Percentiles rank a stretch among this genome's conserved stretches.
phyloP scores from a whole-genome alignment of 1,284 basidiomycete species.

The Cystobasidium sp. region DNA sequence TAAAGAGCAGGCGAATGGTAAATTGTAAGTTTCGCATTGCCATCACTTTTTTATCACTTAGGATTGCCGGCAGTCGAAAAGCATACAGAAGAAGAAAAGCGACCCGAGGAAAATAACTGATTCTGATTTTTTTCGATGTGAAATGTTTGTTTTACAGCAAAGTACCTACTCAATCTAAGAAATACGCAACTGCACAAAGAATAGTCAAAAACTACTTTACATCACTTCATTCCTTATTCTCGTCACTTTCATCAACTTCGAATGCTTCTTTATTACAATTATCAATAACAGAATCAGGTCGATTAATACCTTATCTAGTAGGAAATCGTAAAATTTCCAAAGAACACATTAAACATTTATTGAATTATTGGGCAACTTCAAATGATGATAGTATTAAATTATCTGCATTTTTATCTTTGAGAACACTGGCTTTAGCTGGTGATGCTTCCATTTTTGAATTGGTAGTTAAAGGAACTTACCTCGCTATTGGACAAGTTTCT shows the following conservation, averaged over 20 bases:
- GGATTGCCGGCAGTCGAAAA: not conserved
- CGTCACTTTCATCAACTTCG: conserved; percentile 39
- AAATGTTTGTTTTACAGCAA: conserved; percentile 50
- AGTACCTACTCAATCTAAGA: conserved; percentile 56
- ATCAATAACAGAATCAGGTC: conserved; percentile 78
- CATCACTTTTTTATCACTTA: not conserved
- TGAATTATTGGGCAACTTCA: conserved; percentile 60
- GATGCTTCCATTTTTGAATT: conserved; percentile 83
- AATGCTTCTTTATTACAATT: conserved; percentile 64
- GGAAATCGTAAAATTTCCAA: conserved; percentile 81
- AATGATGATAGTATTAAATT: conserved; percentile 82
- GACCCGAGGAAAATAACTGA: not conserved
- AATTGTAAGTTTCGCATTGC: conserved; percentile 66
- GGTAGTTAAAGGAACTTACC: conserved; percentile 86
- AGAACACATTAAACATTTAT: conserved; percentile 65
- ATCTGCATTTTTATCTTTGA: conserved; percentile 82
- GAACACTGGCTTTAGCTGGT: conserved; percentile 75
- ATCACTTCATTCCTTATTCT: conserved; percentile 76
- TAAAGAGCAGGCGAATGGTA: conserved; percentile 78
- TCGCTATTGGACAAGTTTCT: conserved; percentile 77
- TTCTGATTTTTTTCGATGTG: not conserved
- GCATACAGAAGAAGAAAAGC: no score
- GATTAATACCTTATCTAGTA: conserved; percentile 82
- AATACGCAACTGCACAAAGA: conserved; percentile 73
- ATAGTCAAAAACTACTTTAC: conserved; percentile 86